Percentiles rank a stretch among this genome's conserved stretches.
Evolutionary conservation across 805 yeast genomes (phyloP).

Genomic region (Ogataea nakhonphanomensis): DNA sequence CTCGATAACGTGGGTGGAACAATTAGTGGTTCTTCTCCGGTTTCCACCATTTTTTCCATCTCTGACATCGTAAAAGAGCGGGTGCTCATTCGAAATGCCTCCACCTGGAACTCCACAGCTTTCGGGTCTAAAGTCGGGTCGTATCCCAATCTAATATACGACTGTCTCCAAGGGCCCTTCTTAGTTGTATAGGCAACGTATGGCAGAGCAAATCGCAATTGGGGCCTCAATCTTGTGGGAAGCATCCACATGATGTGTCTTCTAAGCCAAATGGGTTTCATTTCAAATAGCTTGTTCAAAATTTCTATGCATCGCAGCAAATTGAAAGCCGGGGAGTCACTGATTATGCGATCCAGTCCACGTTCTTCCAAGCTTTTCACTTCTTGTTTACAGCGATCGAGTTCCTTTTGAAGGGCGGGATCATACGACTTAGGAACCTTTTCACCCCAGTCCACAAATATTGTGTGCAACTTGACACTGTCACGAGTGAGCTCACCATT

Average conservation of each 20-base stretch:
- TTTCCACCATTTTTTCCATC: constrained; percentile 22
- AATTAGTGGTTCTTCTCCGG: constrained; percentile 23
- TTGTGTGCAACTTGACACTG: constrained; percentile 50
- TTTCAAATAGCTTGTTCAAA: constrained; percentile 49
- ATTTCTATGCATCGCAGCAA: constrained; percentile 43
- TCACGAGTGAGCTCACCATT: constrained; percentile 50
- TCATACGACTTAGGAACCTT: constrained; percentile 49
- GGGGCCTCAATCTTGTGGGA: constrained; percentile 43
- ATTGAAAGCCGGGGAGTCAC: constrained; percentile 30
- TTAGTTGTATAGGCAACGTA: constrained; percentile 76
- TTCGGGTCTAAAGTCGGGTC: constrained; percentile 61
- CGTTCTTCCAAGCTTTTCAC: constrained; percentile 31
- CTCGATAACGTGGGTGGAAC: constrained; percentile 26
- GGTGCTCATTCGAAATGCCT: constrained; percentile 60
- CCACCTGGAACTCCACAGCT: constrained; percentile 74
- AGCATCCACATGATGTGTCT: constrained; percentile 60
- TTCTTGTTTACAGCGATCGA: constrained; percentile 34
- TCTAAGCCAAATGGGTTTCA: constrained; percentile 84
- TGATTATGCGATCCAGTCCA: constrained; percentile 23
- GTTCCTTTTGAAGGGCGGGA: constrained; percentile 44
- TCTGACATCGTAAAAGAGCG: constrained; percentile 24
- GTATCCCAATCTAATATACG: constrained; percentile 73
- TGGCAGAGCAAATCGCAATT: constrained; percentile 74
- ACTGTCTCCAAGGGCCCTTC: constrained; percentile 94
- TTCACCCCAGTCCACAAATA: constrained; percentile 48